These are phyloP conservation scores for Thelonectria blattea DNA, from an alignment of 2,329 filamentous ascomycete species.

Conservation along the genomic window DNA sequence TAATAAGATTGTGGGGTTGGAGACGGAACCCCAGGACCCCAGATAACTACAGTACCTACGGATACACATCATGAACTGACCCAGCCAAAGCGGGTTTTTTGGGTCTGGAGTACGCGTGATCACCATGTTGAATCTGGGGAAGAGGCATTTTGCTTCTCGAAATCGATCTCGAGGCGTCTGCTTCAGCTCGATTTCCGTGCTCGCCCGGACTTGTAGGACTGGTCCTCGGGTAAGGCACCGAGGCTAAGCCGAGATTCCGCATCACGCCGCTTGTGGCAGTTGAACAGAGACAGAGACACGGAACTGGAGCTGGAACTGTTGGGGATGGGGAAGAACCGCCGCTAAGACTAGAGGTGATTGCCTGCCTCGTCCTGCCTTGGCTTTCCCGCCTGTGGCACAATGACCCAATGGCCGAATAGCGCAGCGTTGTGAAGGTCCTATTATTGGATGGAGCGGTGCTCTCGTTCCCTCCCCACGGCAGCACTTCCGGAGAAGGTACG, in stretches of 20 bases:
- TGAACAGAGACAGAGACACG: not conserved
- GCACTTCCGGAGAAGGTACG: not conserved
- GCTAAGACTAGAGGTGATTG: not conserved
- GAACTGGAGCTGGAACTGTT: not conserved
- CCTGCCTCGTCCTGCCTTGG: conserved; percentile 9
- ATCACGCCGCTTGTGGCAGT: not conserved
- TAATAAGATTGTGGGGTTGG: conserved; percentile 33
- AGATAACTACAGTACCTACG: no score
- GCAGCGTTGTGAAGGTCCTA: not conserved
- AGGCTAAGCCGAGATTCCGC: not conserved
- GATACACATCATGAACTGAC: conserved; percentile 2
- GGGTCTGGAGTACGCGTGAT: conserved; percentile 8
- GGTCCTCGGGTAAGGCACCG: not conserved
- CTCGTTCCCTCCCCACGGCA: not conserved
- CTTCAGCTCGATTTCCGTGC: not conserved
- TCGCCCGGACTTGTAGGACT: not conserved
- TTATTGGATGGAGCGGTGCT: conserved; percentile 1
- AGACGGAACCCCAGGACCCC: conserved; percentile 19
- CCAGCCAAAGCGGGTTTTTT: conserved; percentile 4
- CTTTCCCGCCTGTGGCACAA: conserved; percentile 11
- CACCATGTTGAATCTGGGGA: conserved; percentile 1
- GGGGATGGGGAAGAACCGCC: not conserved
- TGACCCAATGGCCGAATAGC: not conserved
- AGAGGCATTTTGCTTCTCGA: not conserved
- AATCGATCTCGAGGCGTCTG: no score